phyloP scores from a whole-genome alignment of 257 asterid genomes.

The Scutellaria baicalensis region DNA sequence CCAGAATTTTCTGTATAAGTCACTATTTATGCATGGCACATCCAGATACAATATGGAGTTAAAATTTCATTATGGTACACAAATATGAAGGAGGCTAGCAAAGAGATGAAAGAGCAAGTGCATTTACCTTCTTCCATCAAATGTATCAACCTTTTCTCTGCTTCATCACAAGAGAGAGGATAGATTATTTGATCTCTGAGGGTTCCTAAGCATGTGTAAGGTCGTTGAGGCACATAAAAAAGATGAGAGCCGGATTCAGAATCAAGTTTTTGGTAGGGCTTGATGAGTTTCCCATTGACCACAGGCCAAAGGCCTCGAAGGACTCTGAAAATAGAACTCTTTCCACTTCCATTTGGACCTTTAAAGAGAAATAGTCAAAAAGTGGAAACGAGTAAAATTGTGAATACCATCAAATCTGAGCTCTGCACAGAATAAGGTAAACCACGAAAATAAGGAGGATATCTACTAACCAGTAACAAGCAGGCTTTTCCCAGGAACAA shows the following conservation, averaged over 20 bases:
- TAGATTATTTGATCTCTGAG: constrained; percentile 96
- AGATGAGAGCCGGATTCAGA: constrained; percentile 48
- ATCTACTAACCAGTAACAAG: constrained; percentile 90
- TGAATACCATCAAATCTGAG: neutral
- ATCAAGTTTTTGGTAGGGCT: constrained; percentile 45
- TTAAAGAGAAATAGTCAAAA: constrained; percentile 14
- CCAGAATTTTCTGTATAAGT: neutral
- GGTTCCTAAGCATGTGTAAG: constrained; percentile 98
- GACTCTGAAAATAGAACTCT: constrained; percentile 95
- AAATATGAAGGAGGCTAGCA: constrained; percentile 2
- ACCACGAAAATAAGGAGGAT: neutral
- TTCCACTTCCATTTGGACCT: constrained; percentile 99
- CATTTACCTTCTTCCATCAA: constrained; percentile 42
- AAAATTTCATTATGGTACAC: neutral
- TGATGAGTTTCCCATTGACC: constrained; percentile 68
- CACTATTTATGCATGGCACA: neutral
- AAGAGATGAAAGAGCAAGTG: constrained; percentile 2
- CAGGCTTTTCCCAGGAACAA: constrained; percentile 81
- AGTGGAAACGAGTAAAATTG: neutral
- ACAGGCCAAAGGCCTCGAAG: constrained; percentile 98
- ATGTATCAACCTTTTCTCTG: constrained; percentile 49
- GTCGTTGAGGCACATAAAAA: constrained; percentile 93
- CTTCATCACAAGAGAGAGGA: constrained; percentile 82
- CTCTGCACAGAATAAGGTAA: neutral
- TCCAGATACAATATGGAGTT: neutral